Base-by-base conservation (phyloP, 805 yeast genomes). In the Jamesozyma rosinii region DNA sequence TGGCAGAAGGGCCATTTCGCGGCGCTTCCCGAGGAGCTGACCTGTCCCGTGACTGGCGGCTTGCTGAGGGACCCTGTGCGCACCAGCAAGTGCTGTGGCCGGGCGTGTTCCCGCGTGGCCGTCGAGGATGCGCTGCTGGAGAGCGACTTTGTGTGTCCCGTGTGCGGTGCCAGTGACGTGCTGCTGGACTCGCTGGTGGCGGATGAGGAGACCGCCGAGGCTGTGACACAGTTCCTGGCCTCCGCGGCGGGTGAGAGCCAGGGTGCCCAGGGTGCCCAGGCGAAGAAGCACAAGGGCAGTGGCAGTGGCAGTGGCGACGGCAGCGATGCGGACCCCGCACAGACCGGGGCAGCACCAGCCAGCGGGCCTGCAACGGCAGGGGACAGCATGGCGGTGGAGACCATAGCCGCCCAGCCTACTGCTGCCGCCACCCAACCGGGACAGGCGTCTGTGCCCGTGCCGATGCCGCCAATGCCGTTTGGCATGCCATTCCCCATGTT, bases 81-180 rank as follows among this genome's bases (percentile, higher is more conserved):
- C 59, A 87, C 95, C 0, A 50, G 50, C n/a, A 90, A 92, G 30
- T 89, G 97, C 61, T 85, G 95, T 57, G 64, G 67, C 11, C 74
- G 68, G 35, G 57, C 70, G 0, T 77, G 77, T 47, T 76, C 90
- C 2, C 73, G 76, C 48, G 74, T 72, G 21, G 67, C 82, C 27
- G 75, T 83, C 43, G 89, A 83, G 53, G 76, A 76, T 48, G 60
- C 72, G 6, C 66, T 90, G 21, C 71, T 90, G 41, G 95, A 85
- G 22, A 75, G 78, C 44, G 97, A 90, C 57, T 90, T 90, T 65
- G 78, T 76, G 32, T 90, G 98, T 65, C 97, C 98, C 4, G 80
- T 78, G 49, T 90, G 98, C 67, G 76, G 74, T 2, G 73, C 71
- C 15, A 77, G 75, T 20, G 96, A 88, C 45, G 71, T 85, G 1